These are phyloP conservation scores for Agrostemma githago DNA, from an alignment of 148 eudicot genomes.

Conservation along the genomic window DNA sequence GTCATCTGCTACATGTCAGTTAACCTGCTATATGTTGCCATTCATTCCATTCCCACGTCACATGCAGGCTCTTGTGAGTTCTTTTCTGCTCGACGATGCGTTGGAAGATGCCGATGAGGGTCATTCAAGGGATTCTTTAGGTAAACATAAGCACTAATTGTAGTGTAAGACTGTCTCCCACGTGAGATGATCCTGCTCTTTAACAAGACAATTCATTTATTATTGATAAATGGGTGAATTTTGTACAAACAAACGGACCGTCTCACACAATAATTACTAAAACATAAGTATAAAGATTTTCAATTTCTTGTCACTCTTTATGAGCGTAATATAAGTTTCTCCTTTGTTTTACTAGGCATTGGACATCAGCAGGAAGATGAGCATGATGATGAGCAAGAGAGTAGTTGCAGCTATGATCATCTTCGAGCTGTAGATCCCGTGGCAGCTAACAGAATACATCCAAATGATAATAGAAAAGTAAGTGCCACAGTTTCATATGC, in stretches of 20 bases:
- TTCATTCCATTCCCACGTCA: slow-evolving; percentile 3
- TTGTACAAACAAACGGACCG: no score
- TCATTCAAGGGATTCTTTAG: slow-evolving; percentile 36
- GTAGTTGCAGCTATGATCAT: slow-evolving; percentile 40
- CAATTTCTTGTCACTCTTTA: neutral
- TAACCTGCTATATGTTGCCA: neutral
- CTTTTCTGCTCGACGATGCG: slow-evolving; percentile 72
- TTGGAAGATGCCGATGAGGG: slow-evolving; percentile 38
- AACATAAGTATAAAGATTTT: neutral
- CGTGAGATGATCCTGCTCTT: no score
- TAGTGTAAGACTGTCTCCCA: no score
- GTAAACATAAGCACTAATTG: slow-evolving; percentile 29
- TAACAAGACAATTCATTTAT: no score
- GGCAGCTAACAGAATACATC: slow-evolving; percentile 49
- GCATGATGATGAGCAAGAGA: slow-evolving; percentile 23
- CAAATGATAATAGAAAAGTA: slow-evolving; percentile 71
- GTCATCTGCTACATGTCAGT: neutral
- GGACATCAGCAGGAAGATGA: slow-evolving; percentile 35
- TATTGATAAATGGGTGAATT: no score
- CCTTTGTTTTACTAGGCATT: slow-evolving; percentile 5
- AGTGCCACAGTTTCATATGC: slow-evolving; percentile 8
- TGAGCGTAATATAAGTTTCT: slow-evolving; percentile 7
- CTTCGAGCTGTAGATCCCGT: slow-evolving; percentile 74
- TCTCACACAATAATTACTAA: no score
- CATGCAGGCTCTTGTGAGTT: slow-evolving; percentile 82